These are phyloP conservation scores for Casuarina cunninghamiana DNA, from an alignment of 306 rosid genomes.

Conservation along the genomic window DNA sequence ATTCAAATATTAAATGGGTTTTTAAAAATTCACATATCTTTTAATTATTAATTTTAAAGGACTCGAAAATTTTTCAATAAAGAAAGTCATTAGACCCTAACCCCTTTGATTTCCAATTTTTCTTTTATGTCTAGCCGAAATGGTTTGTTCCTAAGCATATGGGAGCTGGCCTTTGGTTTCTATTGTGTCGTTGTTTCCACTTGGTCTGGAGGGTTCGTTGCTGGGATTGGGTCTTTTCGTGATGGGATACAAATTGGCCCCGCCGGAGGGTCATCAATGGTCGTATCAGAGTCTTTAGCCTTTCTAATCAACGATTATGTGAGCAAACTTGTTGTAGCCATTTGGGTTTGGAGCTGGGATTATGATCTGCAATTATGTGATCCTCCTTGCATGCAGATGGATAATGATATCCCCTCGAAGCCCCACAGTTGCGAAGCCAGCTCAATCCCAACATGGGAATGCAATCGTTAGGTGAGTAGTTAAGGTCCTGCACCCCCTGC, in stretches of 20 bases:
- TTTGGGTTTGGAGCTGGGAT: not conserved
- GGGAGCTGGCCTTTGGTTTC: not conserved
- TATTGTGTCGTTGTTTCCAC: not conserved
- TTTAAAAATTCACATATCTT: no score
- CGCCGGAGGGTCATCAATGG: not conserved
- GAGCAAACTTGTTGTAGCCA: not conserved
- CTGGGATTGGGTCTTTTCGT: not conserved
- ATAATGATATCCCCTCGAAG: not conserved
- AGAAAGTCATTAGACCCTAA: not conserved
- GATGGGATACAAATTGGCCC: not conserved
- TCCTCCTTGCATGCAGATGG: not conserved
- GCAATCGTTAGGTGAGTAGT: slow-evolving; percentile 2
- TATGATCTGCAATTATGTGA: slow-evolving; percentile 3
- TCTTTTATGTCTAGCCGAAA: not conserved
- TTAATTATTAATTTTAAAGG: no score
- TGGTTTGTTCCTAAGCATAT: not conserved
- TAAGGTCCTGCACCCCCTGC: not conserved
- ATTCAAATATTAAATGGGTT: no score
- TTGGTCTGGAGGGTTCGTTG: not conserved
- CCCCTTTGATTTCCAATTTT: no score
- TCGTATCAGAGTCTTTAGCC: not conserved
- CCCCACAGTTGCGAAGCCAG: not conserved
- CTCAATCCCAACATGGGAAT: not conserved
- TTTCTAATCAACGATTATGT: not conserved
- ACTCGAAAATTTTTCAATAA: no score